These are phyloP conservation scores for Rhodosporidiobolus sp. DNA, from an alignment of 768 basidiomycete genomes.

Conservation along the genomic window DNA sequence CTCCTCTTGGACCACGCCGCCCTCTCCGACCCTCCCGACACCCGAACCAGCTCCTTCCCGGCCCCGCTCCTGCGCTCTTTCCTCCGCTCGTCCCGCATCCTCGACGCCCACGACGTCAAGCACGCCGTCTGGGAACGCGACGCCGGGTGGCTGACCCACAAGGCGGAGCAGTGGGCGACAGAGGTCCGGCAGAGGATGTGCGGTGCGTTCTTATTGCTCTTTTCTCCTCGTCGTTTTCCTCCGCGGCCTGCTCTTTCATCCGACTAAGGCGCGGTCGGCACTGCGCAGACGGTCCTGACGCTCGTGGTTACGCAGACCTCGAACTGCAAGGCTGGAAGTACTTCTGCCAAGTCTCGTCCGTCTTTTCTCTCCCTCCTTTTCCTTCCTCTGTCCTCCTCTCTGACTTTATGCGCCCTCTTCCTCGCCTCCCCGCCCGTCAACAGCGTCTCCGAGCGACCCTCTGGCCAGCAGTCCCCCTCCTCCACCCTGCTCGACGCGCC, in stretches of 20 bases:
- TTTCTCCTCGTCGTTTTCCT: background rate
- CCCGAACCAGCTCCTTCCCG: background rate
- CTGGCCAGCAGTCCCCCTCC: background rate
- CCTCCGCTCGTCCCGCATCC: background rate
- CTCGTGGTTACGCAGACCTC: background rate
- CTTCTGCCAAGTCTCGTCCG: slow-evolving; percentile 8
- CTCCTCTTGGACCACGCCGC: no score
- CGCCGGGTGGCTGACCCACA: background rate
- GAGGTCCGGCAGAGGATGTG: slow-evolving; percentile 4
- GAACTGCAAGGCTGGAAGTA: slow-evolving; percentile 9
- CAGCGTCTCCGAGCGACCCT: background rate
- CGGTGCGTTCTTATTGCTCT: background rate
- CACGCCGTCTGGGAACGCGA: background rate
- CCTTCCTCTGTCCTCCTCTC: background rate
- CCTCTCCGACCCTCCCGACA: background rate
- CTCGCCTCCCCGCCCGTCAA: background rate
- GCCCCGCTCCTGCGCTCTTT: background rate
- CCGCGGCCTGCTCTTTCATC: background rate
- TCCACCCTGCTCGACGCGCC: background rate
- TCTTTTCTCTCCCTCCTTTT: background rate
- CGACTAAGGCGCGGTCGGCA: fast-evolving
- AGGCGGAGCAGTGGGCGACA: background rate
- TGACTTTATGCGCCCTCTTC: background rate
- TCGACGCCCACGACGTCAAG: background rate
- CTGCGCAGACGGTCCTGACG: fast-evolving